Evolutionary conservation across 495 filamentous ascomycete genomes (phyloP).

Genomic region (Podospora pseudoanserina): DNA sequence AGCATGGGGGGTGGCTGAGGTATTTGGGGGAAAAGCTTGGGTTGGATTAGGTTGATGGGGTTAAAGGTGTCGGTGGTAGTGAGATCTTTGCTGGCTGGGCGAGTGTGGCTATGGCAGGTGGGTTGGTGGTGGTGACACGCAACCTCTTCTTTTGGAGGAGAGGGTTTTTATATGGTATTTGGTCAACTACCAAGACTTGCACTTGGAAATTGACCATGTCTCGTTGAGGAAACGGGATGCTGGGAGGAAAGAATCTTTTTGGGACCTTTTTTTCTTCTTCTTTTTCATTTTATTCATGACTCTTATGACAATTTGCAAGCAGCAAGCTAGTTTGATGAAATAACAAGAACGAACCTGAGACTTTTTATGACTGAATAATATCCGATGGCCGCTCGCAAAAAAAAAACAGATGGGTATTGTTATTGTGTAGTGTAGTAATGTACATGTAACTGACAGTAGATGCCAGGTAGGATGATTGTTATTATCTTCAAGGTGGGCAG

Average conservation of each 20-base stretch:
- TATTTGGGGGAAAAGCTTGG: neutral
- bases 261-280: neutral
- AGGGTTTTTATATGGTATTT: neutral
- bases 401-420: neutral
- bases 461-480: neutral
- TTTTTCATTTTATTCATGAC: conserved; percentile 1
- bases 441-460: neutral
- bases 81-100: neutral
- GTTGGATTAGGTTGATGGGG: neutral
- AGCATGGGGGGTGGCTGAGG: neutral
- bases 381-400: neutral
- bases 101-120: neutral
- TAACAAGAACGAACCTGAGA: neutral
- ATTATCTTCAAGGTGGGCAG: neutral
- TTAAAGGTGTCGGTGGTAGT: neutral
- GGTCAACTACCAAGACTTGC: neutral
- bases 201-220: neutral
- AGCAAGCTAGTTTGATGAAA: neutral
- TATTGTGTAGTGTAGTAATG: neutral
- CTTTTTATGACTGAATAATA: neutral
- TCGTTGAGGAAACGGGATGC: conserved; percentile 6
- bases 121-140: neutral
- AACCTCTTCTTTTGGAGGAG: neutral
- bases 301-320: neutral
- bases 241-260: conserved; percentile 5